A percentile compares a stretch with the other conserved stretches of the same genome.
These are phyloP conservation scores for Exophiala bonariae DNA, from an alignment of 2,329 filamentous ascomycete genomes.

Conservation along the genomic window DNA sequence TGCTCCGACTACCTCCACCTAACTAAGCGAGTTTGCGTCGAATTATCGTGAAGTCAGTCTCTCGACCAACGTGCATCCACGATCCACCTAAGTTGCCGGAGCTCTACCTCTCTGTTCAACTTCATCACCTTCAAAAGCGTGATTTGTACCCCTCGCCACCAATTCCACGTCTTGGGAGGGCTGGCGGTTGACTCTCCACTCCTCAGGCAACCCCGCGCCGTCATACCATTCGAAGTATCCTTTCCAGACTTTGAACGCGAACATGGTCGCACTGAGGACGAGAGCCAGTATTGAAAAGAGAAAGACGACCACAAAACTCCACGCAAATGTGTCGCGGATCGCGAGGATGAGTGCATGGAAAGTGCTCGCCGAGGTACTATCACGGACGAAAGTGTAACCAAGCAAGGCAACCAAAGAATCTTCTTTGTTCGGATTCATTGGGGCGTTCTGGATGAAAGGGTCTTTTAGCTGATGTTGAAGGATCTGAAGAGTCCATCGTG, in stretches of 20 bases:
- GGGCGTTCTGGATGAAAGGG: neutral
- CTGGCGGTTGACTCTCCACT: neutral
- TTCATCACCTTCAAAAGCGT: too few species aligned
- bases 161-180: neutral
- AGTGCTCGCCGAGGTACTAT: slow-evolving; percentile 2
- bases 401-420: slow-evolving; percentile 16
- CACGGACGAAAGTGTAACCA: slow-evolving; percentile 17
- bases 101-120: too few species aligned
- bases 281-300: neutral
- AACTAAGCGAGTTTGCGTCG: too few species aligned
- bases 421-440: slow-evolving; percentile 1
- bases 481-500: neutral
- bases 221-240: neutral
- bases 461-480: neutral
- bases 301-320: slow-evolving; percentile 3
- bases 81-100: too few species aligned
- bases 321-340: slow-evolving; percentile 11
- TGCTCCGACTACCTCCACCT: too few species aligned
- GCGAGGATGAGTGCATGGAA: slow-evolving; percentile 8
- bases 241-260: neutral
- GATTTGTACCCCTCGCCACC: neutral
- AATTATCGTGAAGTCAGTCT: too few species aligned
- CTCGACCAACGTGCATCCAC: too few species aligned
- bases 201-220: neutral
- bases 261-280: neutral